These are phyloP conservation scores for Kodamaea alishanica DNA, from an alignment of 1,139 yeast genomes.

Conservation along the genomic window DNA sequence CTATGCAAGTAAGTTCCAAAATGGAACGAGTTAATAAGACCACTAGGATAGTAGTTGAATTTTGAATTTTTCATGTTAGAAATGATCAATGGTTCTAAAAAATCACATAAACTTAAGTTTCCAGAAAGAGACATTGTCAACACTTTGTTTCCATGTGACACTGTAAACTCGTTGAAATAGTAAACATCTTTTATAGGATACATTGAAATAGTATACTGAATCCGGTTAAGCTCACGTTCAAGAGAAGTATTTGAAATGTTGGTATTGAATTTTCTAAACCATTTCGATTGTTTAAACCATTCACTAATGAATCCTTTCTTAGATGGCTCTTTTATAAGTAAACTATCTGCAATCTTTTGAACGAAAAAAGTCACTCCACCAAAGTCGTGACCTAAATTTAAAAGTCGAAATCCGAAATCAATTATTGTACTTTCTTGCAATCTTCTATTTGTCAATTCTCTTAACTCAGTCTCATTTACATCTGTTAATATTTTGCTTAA, in stretches of 20 bases:
- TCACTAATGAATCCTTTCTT: no score
- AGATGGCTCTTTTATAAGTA: no score
- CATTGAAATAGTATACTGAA: background rate
- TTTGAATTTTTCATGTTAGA: conserved; percentile 8
- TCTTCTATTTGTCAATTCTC: background rate
- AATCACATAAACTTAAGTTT: conserved; percentile 11
- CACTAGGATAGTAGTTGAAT: conserved; percentile 14
- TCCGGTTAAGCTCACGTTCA: conserved; percentile 6
- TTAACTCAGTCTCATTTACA: no score
- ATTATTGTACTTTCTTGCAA: no score
- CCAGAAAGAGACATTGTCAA: conserved; percentile 13
- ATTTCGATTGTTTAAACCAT: no score
- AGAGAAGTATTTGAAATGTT: background rate
- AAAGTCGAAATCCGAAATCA: conserved; percentile 2
- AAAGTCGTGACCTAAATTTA: background rate
- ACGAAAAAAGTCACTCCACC: no score
- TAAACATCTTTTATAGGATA: conserved; percentile 9
- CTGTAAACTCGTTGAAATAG: conserved; percentile 17
- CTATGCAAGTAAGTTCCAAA: conserved; percentile 9
- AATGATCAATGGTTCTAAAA: conserved; percentile 14
- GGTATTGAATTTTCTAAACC: no score
- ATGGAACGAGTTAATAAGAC: conserved; percentile 12
- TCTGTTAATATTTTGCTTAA: no score
- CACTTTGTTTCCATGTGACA: conserved; percentile 10
- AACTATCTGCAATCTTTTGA: no score